Percentiles rank a stretch among this genome's conserved stretches.
These are phyloP conservation scores for Fusarium abutilonis DNA, from an alignment of 2,329 filamentous ascomycete species.

Conservation along the genomic window DNA sequence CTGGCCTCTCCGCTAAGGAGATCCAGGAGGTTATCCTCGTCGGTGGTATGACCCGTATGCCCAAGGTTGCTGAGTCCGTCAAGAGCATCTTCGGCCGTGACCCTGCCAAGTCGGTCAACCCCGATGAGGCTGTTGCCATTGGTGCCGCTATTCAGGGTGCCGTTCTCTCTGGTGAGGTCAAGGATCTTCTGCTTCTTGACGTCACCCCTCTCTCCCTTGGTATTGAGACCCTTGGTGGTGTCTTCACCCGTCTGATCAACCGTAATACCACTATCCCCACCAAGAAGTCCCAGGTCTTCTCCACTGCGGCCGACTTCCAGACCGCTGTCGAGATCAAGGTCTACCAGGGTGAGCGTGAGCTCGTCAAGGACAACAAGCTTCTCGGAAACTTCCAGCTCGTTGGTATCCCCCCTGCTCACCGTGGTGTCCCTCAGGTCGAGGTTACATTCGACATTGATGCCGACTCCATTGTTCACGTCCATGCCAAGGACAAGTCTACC, in stretches of 20 bases:
- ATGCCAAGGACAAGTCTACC: constrained; percentile 99
- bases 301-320: constrained; percentile 97
- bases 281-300: constrained; percentile 99
- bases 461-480: constrained; percentile 96
- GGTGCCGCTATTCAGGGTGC: constrained; percentile 98
- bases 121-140: constrained; percentile 96
- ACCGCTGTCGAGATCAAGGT: constrained; percentile 99
- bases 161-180: constrained; percentile 95
- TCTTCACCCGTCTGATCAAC: constrained; percentile 98
- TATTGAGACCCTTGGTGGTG: constrained; percentile 98
- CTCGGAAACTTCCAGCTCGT: constrained; percentile 99
- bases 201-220: constrained; percentile 95
- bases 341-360: constrained; percentile 99
- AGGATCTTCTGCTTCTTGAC: constrained; percentile 92
- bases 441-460: constrained; percentile 99
- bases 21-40: constrained; percentile 98
- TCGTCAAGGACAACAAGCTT: constrained; percentile 98
- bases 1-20: constrained; percentile 87
- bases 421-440: constrained; percentile 95
- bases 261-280: constrained; percentile 99
- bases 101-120: constrained; percentile 97
- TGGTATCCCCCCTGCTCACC: constrained; percentile 94
- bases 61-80: constrained; percentile 95
- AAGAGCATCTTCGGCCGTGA: constrained; percentile 97
- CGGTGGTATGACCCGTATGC: constrained; percentile 99